phyloP scores from a whole-genome alignment of 495 filamentous ascomycete species.

The Penicillium coffeae region DNA sequence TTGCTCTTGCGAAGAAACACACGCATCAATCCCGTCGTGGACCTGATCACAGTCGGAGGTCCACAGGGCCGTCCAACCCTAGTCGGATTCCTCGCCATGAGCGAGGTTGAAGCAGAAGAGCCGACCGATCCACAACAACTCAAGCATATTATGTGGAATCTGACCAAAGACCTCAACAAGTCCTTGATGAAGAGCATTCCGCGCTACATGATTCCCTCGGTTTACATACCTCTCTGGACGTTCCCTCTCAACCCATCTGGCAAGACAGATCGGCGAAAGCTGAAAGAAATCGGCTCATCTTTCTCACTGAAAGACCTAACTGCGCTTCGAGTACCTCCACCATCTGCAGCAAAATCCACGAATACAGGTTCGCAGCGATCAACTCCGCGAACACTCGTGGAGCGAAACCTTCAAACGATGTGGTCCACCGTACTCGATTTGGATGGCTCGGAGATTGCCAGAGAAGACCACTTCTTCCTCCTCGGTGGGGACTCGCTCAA shows the following conservation, averaged over 20 bases:
- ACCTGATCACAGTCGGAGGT: not conserved
- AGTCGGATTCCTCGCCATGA: not conserved
- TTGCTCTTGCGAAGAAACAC: not conserved
- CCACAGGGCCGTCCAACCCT: not conserved
- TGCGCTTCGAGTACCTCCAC: not conserved
- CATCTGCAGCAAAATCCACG: not conserved
- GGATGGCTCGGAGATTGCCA: not conserved
- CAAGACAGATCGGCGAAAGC: not conserved
- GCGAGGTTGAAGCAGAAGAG: not conserved
- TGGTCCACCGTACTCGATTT: not conserved
- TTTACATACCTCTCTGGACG: not conserved
- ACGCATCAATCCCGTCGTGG: no score
- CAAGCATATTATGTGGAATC: no score
- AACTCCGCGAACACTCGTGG: no score
- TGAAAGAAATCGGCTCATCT: not conserved
- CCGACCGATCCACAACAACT: not conserved
- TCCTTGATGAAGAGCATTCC: not conserved
- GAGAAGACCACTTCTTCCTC: not conserved
- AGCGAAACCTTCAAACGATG: not conserved
- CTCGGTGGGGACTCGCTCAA: not conserved
- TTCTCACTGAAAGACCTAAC: not conserved
- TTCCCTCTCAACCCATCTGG: not conserved
- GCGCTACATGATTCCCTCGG: not conserved
- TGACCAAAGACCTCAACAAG: no score
- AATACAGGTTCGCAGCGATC: no score